A percentile compares a stretch with the other conserved stretches of the same genome.
These are phyloP conservation scores for Ophiocordyceps camponoti-leonardi DNA, from an alignment of 2,329 filamentous ascomycete genomes.

Conservation along the genomic window DNA sequence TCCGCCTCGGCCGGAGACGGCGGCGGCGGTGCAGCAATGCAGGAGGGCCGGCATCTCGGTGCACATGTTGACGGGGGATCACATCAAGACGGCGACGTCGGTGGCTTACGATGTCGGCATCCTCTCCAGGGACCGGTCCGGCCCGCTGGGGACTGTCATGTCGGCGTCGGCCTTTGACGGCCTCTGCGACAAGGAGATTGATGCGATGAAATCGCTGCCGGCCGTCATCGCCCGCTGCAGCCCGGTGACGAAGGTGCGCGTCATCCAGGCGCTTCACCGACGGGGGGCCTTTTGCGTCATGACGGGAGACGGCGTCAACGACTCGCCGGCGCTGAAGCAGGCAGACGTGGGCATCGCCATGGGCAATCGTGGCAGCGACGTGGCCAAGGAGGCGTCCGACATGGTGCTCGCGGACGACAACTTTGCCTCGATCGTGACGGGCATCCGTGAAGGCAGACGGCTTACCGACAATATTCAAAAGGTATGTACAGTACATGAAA, in stretches of 20 bases:
- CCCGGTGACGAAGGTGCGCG: conserved; percentile 55
- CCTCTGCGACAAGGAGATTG: conserved; percentile 44
- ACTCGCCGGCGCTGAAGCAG: conserved; percentile 54
- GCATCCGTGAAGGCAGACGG: conserved; percentile 51
- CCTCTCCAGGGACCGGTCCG: conserved; percentile 19
- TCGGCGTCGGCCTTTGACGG: conserved; percentile 44
- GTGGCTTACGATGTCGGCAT: conserved; percentile 52
- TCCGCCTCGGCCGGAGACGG: conserved; percentile 51
- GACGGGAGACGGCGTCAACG: conserved; percentile 63
- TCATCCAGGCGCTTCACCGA: conserved; percentile 58
- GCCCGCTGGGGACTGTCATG: conserved; percentile 34
- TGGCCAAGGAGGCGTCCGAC: conserved; percentile 67
- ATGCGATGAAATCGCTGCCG: conserved; percentile 41
- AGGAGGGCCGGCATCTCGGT: conserved; percentile 45
- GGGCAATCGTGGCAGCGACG: conserved; percentile 53
- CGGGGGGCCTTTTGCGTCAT: conserved; percentile 53
- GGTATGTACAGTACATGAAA: too few relatives aligned
- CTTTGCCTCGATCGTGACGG: conserved; percentile 65
- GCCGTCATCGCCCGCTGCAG: conserved; percentile 54
- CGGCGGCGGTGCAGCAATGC: conserved; percentile 40
- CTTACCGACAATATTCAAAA: conserved; percentile 62
- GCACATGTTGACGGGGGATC: conserved; percentile 55
- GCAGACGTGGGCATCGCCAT: conserved; percentile 64
- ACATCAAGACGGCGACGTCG: conserved; percentile 48
- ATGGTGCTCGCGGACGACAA: conserved; percentile 83